phyloP scores from a whole-genome alignment of 495 filamentous ascomycete genomes.

The Trypethelium eluteriae region DNA sequence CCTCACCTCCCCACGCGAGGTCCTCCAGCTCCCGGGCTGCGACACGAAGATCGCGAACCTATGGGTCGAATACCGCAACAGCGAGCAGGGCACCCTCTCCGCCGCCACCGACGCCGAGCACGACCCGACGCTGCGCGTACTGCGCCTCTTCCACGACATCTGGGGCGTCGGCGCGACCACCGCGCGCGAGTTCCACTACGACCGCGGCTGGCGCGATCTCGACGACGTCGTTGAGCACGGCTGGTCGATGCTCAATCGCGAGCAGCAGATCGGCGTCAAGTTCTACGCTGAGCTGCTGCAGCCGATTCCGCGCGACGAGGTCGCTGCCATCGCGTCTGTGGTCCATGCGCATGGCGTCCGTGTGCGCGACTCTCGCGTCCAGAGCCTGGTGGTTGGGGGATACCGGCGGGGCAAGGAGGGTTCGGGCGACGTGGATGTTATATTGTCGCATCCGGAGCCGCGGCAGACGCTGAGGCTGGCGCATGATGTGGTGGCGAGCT shows the following conservation, averaged over 20 bases:
- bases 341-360: slow-evolving; percentile 57
- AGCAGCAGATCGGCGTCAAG: slow-evolving; percentile 93
- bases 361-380: slow-evolving; percentile 46
- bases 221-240: slow-evolving; percentile 82
- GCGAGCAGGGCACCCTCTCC: slow-evolving; percentile 42
- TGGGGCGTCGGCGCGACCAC: slow-evolving; percentile 85
- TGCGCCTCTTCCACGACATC: slow-evolving; percentile 68
- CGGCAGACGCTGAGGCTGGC: slow-evolving; percentile 57
- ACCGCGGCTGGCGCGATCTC: slow-evolving; percentile 62
- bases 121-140: slow-evolving; percentile 53
- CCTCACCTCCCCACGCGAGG: slow-evolving; percentile 49
- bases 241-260: slow-evolving; percentile 65
- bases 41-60: slow-evolving; percentile 70
- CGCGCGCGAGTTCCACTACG: slow-evolving; percentile 74
- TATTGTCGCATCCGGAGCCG: slow-evolving; percentile 73
- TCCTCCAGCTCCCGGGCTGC: slow-evolving; percentile 70
- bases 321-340: slow-evolving; percentile 56
- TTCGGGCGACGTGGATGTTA: slow-evolving; percentile 75
- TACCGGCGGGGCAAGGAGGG: slow-evolving; percentile 73
- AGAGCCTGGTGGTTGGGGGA: slow-evolving; percentile 72
- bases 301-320: slow-evolving; percentile 64
- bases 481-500: slow-evolving; percentile 53
- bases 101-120: slow-evolving; percentile 58
- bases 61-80: slow-evolving; percentile 66
- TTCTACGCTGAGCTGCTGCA: slow-evolving; percentile 79